Conservation (phyloP, 192 early-diverging fungal species). For the Umbelopsis sp. region DNA sequence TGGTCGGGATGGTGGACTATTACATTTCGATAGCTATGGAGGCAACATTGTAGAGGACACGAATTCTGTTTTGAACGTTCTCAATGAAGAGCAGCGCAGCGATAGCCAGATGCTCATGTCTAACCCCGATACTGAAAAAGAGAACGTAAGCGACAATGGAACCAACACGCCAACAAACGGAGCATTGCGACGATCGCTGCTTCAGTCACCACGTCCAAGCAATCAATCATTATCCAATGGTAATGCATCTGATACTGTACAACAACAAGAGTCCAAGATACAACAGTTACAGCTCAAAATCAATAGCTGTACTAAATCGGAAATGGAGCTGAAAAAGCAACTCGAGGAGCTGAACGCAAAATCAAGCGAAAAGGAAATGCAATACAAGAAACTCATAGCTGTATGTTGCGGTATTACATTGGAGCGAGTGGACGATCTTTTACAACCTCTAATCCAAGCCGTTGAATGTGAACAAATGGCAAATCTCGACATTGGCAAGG, state of each 20-base stretch:
- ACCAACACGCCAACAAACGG: not conserved
- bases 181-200: not conserved
- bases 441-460: slow-evolving; percentile 73
- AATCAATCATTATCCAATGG: not conserved
- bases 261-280: slow-evolving; percentile 35
- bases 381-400: slow-evolving; percentile 84
- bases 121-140: not conserved
- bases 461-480: slow-evolving; percentile 71
- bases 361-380: slow-evolving; percentile 67
- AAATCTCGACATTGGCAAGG: slow-evolving; percentile 47
- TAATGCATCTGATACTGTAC: slow-evolving; percentile 14
- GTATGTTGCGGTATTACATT: slow-evolving; percentile 81
- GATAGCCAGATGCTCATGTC: not conserved
- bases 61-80: not conserved
- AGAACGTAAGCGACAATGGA: not conserved
- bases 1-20: slow-evolving; percentile 1
- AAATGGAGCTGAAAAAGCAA: slow-evolving; percentile 56
- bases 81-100: not conserved
- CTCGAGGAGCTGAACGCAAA: slow-evolving; percentile 53
- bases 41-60: not conserved
- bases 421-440: slow-evolving; percentile 76
- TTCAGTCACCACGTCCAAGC: slow-evolving; percentile 4
- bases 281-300: slow-evolving; percentile 39
- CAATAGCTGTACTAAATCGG: slow-evolving; percentile 38
- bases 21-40: slow-evolving; percentile 3